Evolutionary conservation across 1,284 basidiomycete genomes (phyloP).

Genomic region (Calocybe gambosa): DNA sequence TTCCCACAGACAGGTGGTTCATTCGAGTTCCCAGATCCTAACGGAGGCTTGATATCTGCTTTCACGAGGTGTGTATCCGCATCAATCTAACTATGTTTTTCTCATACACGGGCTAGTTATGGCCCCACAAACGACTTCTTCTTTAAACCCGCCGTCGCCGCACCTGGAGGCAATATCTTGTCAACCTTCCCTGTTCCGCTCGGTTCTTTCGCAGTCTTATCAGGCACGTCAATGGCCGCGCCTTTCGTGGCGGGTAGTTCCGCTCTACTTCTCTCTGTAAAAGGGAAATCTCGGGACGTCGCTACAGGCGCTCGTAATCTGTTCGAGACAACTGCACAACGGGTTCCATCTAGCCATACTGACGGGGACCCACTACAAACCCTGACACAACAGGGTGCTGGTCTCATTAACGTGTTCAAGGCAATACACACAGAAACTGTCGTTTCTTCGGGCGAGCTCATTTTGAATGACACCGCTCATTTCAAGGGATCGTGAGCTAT

Average conservation of each 20-base stretch:
- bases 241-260: slow-evolving; percentile 59
- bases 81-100: not conserved
- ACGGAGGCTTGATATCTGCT: slow-evolving; percentile 51
- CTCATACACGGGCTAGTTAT: slow-evolving; percentile 27
- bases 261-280: slow-evolving; percentile 55
- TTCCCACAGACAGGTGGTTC: slow-evolving; percentile 43
- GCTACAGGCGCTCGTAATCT: slow-evolving; percentile 39
- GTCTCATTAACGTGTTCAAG: slow-evolving; percentile 58
- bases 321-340: slow-evolving; percentile 55
- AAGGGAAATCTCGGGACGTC: slow-evolving; percentile 38
- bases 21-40: slow-evolving; percentile 32
- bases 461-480: slow-evolving; percentile 68
- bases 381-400: slow-evolving; percentile 60
- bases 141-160: slow-evolving; percentile 51
- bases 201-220: slow-evolving; percentile 40
- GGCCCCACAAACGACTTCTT: slow-evolving; percentile 58
- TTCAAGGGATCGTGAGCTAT: slow-evolving; percentile 38
- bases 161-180: slow-evolving; percentile 61
- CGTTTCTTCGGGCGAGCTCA: slow-evolving; percentile 52
- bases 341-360: slow-evolving; percentile 42
- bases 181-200: slow-evolving; percentile 45
- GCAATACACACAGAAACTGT: slow-evolving; percentile 52
- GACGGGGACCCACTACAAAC: slow-evolving; percentile 50
- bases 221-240: slow-evolving; percentile 41
- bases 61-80: slow-evolving; percentile 35